phyloP scores from a whole-genome alignment of 345 rosid species.

The Angophora floribunda region DNA sequence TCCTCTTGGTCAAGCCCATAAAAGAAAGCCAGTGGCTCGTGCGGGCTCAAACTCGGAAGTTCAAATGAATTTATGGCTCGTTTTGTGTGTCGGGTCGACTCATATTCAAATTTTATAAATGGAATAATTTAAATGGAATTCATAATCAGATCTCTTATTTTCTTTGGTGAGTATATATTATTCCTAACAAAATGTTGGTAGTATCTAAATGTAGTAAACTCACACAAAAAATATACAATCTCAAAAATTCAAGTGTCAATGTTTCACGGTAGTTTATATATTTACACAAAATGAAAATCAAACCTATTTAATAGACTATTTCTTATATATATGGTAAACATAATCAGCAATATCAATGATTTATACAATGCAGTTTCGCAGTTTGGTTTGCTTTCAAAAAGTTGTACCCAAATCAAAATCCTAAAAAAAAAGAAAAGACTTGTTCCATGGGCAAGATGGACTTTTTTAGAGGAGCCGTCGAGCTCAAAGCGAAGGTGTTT shows the following conservation, averaged over 20 bases:
- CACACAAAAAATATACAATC: too few species aligned
- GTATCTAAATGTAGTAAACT: not conserved
- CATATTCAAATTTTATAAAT: too few species aligned
- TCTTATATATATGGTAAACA: not conserved
- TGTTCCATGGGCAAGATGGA: not conserved
- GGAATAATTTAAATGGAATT: too few species aligned
- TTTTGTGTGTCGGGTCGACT: not conserved
- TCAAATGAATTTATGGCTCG: not conserved
- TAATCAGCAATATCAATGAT: not conserved
- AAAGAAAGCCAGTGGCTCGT: not conserved
- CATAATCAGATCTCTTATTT: not conserved
- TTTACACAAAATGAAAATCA: not conserved
- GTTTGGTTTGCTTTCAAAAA: not conserved
- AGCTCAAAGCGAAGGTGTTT: not conserved
- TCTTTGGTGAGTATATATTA: not conserved
- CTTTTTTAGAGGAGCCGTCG: not conserved
- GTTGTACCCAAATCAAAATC: not conserved
- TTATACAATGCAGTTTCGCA: accelerated
- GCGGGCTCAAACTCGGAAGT: not conserved
- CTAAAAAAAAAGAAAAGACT: too few species aligned
- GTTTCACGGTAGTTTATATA: too few species aligned
- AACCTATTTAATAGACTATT: not conserved
- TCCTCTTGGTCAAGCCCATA: not conserved
- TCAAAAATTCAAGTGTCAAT: too few species aligned
- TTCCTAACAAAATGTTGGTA: not conserved